phyloP scores from a whole-genome alignment of 352 stramenopile species.

The Ophiocytium majus region DNA sequence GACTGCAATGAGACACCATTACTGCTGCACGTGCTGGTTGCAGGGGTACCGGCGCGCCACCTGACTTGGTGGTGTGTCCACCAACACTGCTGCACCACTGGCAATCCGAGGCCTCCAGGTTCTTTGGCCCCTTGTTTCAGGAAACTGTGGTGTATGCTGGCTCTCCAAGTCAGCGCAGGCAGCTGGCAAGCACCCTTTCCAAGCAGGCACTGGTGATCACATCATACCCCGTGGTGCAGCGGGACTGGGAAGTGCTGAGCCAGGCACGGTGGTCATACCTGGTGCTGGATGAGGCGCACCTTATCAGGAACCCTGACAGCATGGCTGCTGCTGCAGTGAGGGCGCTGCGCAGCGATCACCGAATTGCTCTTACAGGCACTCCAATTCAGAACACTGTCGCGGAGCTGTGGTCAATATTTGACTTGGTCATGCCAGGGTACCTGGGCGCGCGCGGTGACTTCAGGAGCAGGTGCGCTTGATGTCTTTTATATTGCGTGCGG shows the following conservation, averaged over 20 bases:
- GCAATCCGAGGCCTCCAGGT: slow-evolving; percentile 55
- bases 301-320: slow-evolving; percentile 91
- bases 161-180: slow-evolving; percentile 16
- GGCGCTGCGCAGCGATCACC: slow-evolving; percentile 73
- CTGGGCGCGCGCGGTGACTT: slow-evolving; percentile 11
- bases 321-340: slow-evolving; percentile 75
- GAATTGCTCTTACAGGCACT: slow-evolving; percentile 91
- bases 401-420: slow-evolving; percentile 94
- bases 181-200: slow-evolving; percentile 16
- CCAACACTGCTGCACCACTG: slow-evolving; percentile 90
- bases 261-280: slow-evolving; percentile 73
- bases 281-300: slow-evolving; percentile 94
- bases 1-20: too few species aligned
- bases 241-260: slow-evolving; percentile 56
- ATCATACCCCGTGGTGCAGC: slow-evolving; percentile 55
- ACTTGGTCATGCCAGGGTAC: slow-evolving; percentile 96
- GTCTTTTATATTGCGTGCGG: not conserved
- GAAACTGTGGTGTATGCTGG: slow-evolving; percentile 33
- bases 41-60: not conserved
- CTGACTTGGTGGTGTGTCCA: slow-evolving; percentile 84
- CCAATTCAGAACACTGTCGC: slow-evolving; percentile 94
- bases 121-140: slow-evolving; percentile 25
- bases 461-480: slow-evolving; percentile 8
- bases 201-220: slow-evolving; percentile 61
- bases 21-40: too few species aligned